Base-by-base conservation (phyloP, 2,329 filamentous ascomycete genomes). In the Sporothrix inflata region DNA sequence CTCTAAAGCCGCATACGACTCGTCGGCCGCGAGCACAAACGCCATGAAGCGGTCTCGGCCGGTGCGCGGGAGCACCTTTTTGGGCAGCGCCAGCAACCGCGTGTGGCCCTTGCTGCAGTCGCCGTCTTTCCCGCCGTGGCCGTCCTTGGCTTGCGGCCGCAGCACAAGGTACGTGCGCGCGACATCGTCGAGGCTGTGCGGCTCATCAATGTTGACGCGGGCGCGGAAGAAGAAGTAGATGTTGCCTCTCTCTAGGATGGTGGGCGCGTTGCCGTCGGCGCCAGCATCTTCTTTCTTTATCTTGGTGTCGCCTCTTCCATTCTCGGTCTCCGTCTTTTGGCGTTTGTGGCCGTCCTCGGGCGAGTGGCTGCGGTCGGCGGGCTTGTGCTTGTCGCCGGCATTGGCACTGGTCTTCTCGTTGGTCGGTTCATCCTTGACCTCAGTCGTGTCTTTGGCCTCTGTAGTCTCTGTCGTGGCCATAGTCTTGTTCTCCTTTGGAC, bases 141-240 rank as follows among this genome's bases (percentile, higher is more conserved):
- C 63, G 6, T 21, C 38, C n/a, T 27, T 38, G 0, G 87, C 88
- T 4, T 95, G 83, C 0, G 94, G 94, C 0, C 92, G 89, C 4
- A 97, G 86, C 16, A 97, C 86, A 77, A 97, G 90, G 82, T 91
- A 95, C 74, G 87, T 94, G 66, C 93, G 90, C 55, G 92, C 89
- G 66, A 97, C 87, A 69, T 97, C 94, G 53, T 87, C 82, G 0
- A 95, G 84, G 61, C 87, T 85, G 21, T 90, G 86, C 0, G 93
- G 90, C 7, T 92, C 86, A 4, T 93, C 88, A 34, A 92, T 86
- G 68, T 89, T 88, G 49, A 97, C 92, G 14, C 93, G 90, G 8
- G 90, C 89, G 21, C 94, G 90, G 77, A 92, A 91, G 84, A 97
- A 97, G 85, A 97, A 97, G 84, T 97, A 97, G 76, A 97, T 90